A percentile compares a stretch with the other conserved stretches of the same genome.
Evolutionary conservation across 83 land plant species (phyloP).

Genomic region (Picea mariana): DNA sequence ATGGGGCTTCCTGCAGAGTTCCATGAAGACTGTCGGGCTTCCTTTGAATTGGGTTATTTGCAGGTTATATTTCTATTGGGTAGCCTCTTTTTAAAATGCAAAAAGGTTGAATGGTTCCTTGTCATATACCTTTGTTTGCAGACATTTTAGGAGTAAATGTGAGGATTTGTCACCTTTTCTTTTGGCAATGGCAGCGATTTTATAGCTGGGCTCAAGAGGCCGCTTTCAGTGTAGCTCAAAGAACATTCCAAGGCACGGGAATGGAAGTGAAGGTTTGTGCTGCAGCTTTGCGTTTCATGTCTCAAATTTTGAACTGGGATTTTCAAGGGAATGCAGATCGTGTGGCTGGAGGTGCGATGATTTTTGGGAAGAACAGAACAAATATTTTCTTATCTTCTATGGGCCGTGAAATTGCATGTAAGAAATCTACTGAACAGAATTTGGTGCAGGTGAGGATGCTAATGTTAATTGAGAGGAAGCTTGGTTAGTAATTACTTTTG

Average conservation of each 20-base stretch:
- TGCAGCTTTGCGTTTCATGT: conserved; percentile 80
- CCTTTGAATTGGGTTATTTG: too few species aligned
- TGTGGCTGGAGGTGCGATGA: conserved; percentile 29
- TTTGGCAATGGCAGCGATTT: conserved; percentile 87
- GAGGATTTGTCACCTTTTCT: too few species aligned
- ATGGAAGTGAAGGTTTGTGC: conserved; percentile 84
- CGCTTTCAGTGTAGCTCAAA: conserved; percentile 54
- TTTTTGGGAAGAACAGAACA: conserved; percentile 34
- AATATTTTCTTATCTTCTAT: conserved; percentile 45
- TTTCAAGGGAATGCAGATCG: conserved; percentile 47
- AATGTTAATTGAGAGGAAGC: background rate
- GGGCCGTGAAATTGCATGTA: conserved; percentile 31
- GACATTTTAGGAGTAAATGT: too few species aligned
- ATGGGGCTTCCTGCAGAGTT: background rate
- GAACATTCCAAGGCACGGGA: conserved; percentile 48
- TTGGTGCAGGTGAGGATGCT: conserved; percentile 64
- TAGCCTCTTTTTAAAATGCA: too few species aligned
- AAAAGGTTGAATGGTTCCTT: too few species aligned
- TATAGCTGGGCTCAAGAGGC: conserved; percentile 92
- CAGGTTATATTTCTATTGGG: too few species aligned
- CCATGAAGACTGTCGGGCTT: too few species aligned
- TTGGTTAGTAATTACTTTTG: background rate
- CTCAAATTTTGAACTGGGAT: conserved; percentile 94
- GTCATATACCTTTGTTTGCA: too few species aligned
- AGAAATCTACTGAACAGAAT: conserved; percentile 50